Base-by-base conservation (phyloP, 2,329 filamentous ascomycete genomes). In the Epichloe typhina region DNA sequence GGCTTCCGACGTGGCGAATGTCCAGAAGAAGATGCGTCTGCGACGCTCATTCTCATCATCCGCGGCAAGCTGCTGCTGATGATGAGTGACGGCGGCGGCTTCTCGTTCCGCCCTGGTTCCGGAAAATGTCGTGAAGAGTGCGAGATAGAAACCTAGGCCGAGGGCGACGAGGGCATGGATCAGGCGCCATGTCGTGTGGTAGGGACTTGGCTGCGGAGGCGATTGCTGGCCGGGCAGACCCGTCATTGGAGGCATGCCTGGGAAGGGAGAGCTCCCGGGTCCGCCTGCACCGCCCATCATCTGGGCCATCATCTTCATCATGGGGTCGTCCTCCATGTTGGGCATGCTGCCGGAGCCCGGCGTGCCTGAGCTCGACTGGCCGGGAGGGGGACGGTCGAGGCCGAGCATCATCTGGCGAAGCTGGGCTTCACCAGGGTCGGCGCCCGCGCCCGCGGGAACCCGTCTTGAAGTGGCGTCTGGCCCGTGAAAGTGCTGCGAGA, bases 1-100 rank as follows among this genome's bases (percentile, higher is more conserved):
- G 11, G 87, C 74, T 69, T 93, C 86, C 35, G 80, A 82, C 0
- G 86, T 88, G 5, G 85, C 83, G 62, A 91, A 93, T n/a, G 86
- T 75, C 71, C 82, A 88, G 66, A 91, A 89, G 66, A 89, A 83
- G 21, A 67, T 48, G 45, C 54, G 59, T 55, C 62, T 65, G 42
- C 61, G 64, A 46, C 58, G 62, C 52, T 66, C 64, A 21, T 62
- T 53, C 40, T 63, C 63, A 12, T 61, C 55, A 44, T 61, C 63
- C 13, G 54, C 50, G 8, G 52, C 56, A 12, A 62, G 58, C 38
- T 56, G 55, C 39, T 57, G 56, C 8, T 56, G 57, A 41, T 59
- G 58, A 13, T 60, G 58, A 13, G 61, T 57, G 35, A 64, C 53
- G 44, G 61, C 57, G 19, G 60, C 61, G 9, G 71, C 65, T 50